Conservation (phyloP, 495 filamentous ascomycete species). For the Evansstolkia leycettana region DNA sequence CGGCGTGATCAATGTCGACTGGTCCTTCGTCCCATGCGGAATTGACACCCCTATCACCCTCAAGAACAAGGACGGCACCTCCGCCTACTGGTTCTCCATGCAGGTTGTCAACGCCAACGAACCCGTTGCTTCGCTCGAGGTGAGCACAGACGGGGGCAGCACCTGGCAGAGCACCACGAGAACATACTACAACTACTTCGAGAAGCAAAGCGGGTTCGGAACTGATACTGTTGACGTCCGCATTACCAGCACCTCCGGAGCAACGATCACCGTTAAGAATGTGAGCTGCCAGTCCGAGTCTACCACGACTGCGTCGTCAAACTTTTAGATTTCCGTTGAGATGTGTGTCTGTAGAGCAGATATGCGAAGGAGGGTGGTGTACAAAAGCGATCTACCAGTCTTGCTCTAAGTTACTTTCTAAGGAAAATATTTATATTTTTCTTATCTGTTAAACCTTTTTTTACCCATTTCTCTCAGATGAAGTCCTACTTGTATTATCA, state of each 20-base stretch:
- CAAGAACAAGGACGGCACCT: slow-evolving; percentile 45
- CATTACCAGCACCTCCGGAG: slow-evolving; percentile 38
- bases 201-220: slow-evolving; percentile 40
- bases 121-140: slow-evolving; percentile 37
- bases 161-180: slow-evolving; percentile 39
- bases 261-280: slow-evolving; percentile 18
- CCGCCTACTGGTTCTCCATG: slow-evolving; percentile 43
- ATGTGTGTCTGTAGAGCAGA: too few relatives aligned
- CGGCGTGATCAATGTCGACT: slow-evolving; percentile 44
- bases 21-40: slow-evolving; percentile 37
- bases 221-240: slow-evolving; percentile 38
- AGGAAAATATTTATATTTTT: too few relatives aligned
- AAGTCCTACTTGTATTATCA: too few relatives aligned
- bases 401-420: too few relatives aligned
- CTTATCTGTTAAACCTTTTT: too few relatives aligned
- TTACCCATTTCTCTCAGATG: too few relatives aligned
- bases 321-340: too few relatives aligned
- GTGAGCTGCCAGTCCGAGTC: slow-evolving; percentile 12
- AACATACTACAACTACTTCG: slow-evolving; percentile 47
- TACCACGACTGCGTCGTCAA: slow-evolving; percentile 13
- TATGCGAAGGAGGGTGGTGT: background rate
- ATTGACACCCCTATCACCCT: slow-evolving; percentile 38
- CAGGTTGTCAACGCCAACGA: slow-evolving; percentile 47
- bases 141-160: slow-evolving; percentile 42
- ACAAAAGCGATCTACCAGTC: too few relatives aligned